Conservation (phyloP, 345 rosid species). For the Pugionium cornutum region DNA sequence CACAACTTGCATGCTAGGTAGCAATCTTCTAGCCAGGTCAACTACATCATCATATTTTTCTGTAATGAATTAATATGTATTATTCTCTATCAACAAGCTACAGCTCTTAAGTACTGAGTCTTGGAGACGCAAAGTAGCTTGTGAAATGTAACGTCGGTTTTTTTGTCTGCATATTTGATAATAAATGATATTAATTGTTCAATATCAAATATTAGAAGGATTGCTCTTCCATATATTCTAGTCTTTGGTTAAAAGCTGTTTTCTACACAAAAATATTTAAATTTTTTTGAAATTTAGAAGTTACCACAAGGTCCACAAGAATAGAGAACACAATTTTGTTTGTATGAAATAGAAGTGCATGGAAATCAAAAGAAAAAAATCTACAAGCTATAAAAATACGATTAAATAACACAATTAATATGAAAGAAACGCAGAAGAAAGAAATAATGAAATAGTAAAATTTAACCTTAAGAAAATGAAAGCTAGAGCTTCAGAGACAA, state of each 20-base stretch:
- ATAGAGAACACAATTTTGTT: background rate
- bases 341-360: too few relatives aligned
- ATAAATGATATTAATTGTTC: slow-evolving; percentile 3
- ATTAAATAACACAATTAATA: slow-evolving; percentile 12
- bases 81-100: background rate
- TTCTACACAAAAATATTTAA: slow-evolving; percentile 14
- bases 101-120: background rate
- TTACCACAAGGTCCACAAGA: background rate
- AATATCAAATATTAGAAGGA: background rate
- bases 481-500: slow-evolving; percentile 40
- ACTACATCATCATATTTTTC: too few relatives aligned
- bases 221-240: slow-evolving; percentile 12
- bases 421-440: slow-evolving; percentile 14
- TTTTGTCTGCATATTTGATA: slow-evolving; percentile 9
- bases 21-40: too few relatives aligned
- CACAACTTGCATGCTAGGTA: background rate
- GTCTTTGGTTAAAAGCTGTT: slow-evolving; percentile 17
- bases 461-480: background rate
- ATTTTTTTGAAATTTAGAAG: slow-evolving; percentile 2
- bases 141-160: background rate
- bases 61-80: background rate
- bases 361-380: too few relatives aligned
- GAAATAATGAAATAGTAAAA: background rate
- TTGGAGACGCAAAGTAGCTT: slow-evolving; percentile 6
- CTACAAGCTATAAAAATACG: background rate